A percentile compares a stretch with the other conserved stretches of the same genome.
phyloP scores from a whole-genome alignment of 805 yeast genomes.

The Maudiozyma bulderi region DNA sequence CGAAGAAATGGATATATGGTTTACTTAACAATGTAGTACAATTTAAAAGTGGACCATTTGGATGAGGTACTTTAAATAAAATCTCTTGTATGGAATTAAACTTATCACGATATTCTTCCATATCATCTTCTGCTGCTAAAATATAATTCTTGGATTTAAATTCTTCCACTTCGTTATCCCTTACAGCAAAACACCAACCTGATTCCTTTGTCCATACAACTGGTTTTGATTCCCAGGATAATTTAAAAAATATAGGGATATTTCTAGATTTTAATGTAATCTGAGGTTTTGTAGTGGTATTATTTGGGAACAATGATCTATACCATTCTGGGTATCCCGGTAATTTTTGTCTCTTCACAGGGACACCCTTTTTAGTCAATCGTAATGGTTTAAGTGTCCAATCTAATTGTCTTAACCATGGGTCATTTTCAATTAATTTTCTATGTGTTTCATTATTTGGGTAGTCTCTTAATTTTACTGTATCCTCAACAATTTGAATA shows the following conservation, averaged over 20 bases:
- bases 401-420: constrained; percentile 85
- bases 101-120: constrained; percentile 6
- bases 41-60: constrained; percentile 65
- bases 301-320: constrained; percentile 40
- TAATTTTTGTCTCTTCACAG: constrained; percentile 61
- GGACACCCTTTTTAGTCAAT: constrained; percentile 57
- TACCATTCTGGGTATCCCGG: constrained; percentile 97
- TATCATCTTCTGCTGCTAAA: constrained; percentile 15
- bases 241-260: constrained; percentile 63
- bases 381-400: constrained; percentile 64
- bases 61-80: constrained; percentile 76
- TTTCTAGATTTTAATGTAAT: constrained; percentile 65
- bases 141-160: constrained; percentile 31
- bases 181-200: constrained; percentile 87
- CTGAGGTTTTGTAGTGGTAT: constrained; percentile 35
- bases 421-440: constrained; percentile 43
- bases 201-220: constrained; percentile 64
- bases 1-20: constrained; percentile 59
- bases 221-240: constrained; percentile 82
- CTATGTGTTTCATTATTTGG: constrained; percentile 9
- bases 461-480: constrained; percentile 38
- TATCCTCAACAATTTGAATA: constrained; percentile 47
- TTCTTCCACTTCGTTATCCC: constrained; percentile 19
- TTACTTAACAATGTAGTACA: constrained; percentile 75
- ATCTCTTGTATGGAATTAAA: constrained; percentile 2